Conservation (phyloP, 768 basidiomycete species). For the Rhizopogon rudus region DNA sequence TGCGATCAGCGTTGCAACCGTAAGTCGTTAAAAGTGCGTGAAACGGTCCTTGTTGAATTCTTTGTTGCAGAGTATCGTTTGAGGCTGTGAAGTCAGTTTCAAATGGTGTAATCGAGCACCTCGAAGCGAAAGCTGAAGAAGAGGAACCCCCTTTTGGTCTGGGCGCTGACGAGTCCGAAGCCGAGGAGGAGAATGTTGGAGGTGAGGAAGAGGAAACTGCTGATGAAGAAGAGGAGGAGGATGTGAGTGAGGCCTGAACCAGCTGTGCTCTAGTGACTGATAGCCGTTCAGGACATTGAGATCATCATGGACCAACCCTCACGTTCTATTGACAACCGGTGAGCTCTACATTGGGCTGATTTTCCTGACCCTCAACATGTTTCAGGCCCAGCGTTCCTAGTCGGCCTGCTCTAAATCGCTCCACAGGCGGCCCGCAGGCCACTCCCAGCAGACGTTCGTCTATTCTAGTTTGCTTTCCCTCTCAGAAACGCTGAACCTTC, state of each 20-base stretch:
- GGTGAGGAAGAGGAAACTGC: constrained; percentile 35
- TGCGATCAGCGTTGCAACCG: constrained; percentile 55
- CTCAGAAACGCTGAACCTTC: constrained; percentile 4
- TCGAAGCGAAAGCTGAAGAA: constrained; percentile 42
- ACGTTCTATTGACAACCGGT: constrained; percentile 76
- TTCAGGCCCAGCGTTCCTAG: constrained; percentile 32
- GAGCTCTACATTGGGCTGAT: constrained; percentile 10
- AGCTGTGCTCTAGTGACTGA: constrained; percentile 3
- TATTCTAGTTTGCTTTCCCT: neutral
- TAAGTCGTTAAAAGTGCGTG: constrained; percentile 41
- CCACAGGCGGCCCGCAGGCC: constrained; percentile 21
- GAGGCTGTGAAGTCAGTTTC: constrained; percentile 36
- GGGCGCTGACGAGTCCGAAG: constrained; percentile 15
- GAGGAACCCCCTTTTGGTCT: constrained; percentile 27
- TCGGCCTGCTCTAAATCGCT: constrained; percentile 27
- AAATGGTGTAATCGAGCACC: constrained; percentile 46
- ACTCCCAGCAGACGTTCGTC: constrained; percentile 23
- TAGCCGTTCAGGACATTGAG: constrained; percentile 64
- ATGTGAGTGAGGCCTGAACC: constrained; percentile 29
- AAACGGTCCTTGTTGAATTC: constrained; percentile 16
- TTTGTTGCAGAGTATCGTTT: constrained; percentile 31
- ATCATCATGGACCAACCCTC: constrained; percentile 82
- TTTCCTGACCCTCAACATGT: neutral
- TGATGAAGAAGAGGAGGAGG: constrained; percentile 29
- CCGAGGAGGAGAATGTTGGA: constrained; percentile 33